phyloP scores from a whole-genome alignment of 2,329 filamentous ascomycete genomes.

The Colletotrichum eremochloae region DNA sequence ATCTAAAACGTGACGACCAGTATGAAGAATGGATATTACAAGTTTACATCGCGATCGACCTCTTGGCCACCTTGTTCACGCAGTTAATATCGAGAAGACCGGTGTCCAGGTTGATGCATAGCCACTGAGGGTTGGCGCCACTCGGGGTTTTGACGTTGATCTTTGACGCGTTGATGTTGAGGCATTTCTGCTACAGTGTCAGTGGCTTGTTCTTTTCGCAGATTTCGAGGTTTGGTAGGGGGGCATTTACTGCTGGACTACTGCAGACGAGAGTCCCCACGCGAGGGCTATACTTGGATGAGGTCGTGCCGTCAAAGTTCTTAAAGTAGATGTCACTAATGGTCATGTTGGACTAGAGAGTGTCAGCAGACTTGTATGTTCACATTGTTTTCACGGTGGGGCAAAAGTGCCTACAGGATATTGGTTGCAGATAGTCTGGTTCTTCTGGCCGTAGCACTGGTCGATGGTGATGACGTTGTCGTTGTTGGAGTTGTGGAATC shows the following conservation, averaged over 20 bases:
- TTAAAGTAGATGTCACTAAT: conserved; percentile 43
- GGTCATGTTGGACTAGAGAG: conserved; percentile 34
- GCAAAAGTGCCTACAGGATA: conserved; percentile 29
- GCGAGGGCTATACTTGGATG: conserved; percentile 39
- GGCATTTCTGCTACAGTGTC: conserved; percentile 28
- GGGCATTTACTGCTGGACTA: conserved; percentile 24
- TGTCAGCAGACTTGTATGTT: background rate
- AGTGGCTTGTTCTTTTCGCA: background rate
- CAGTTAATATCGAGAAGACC: conserved; percentile 39
- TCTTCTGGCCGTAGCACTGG: conserved; percentile 42
- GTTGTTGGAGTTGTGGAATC: conserved; percentile 71
- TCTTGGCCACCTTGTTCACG: conserved; percentile 30
- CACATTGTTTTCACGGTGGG: background rate
- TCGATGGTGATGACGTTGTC: conserved; percentile 57
- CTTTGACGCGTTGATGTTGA: conserved; percentile 40
- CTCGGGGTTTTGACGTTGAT: conserved; percentile 39
- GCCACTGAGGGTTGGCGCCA: conserved; percentile 35
- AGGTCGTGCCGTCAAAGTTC: conserved; percentile 39
- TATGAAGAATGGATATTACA: background rate
- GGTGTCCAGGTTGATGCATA: conserved; percentile 39
- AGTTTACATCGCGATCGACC: background rate
- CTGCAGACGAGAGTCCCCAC: conserved; percentile 42
- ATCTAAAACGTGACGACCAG: background rate
- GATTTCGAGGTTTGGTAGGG: background rate
- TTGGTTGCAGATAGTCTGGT: conserved; percentile 40